Base-by-base conservation (phyloP, 768 basidiomycete species). In the Termitomyces eurrhizus region DNA sequence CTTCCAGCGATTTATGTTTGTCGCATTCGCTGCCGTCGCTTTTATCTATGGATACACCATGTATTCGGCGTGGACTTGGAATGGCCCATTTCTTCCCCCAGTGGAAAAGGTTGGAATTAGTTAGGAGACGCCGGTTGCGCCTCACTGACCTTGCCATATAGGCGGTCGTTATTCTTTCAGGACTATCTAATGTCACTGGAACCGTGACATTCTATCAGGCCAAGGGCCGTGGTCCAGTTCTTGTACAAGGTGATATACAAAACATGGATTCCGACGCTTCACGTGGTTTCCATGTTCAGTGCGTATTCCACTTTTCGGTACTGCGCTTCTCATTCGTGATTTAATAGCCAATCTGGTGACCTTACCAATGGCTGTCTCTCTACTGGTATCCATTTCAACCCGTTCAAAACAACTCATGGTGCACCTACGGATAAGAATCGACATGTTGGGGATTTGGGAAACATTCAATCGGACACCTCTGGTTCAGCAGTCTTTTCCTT, bases 221-320 rank as follows among this genome's bases (percentile, higher is more conserved):
- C 2, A 69, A 75, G 18, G 70, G 72, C 62, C 69, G 68, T 57
- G 80, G 78, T 2, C 80, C 84, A 29, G 87, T 90, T 52, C 82
- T 74, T 14, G 73, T 93, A 44, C 81, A 80, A 11, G 90, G 90
- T 32, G 77, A 82, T 56, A 75, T 94, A 63, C 77, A 74, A 59
- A 82, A 81, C 62, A 79, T 93, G 49, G 80, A 83, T 63, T 76
- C 85, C 5, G 78, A 78, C 52, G 77, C 86, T 5, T 69, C 77
- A 60, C 82, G 86, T 39, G 92, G 92, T 6, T 90, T 93, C 76
- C 92, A 93, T 73, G 75, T 94, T 59, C 92, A 94, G 90, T 90
- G 64, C 59, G 87, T 76, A 21, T 52, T 52, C n/a, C 16, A 18
- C 26, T 54, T 26, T 7, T 18, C 37, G 26, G 2, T 18, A 32